Percentiles rank a stretch among this genome's conserved stretches.
phyloP scores from a whole-genome alignment of 2,329 filamentous ascomycete species.

The Rhynchosporium secalis region DNA sequence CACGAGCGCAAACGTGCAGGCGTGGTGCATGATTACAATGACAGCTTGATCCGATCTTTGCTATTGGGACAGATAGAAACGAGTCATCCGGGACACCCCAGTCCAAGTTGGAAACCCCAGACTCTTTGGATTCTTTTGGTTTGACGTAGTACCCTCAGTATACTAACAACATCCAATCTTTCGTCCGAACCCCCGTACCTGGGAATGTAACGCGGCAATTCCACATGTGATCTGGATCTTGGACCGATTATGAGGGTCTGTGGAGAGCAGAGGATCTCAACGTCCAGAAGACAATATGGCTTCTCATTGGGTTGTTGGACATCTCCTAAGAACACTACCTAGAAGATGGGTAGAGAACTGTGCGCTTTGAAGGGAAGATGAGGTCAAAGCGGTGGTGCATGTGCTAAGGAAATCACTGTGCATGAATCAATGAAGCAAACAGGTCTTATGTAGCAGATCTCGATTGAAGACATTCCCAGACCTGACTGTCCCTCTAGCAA shows the following conservation, averaged over 20 bases:
- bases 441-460: constrained; percentile 8
- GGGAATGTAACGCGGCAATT: constrained; percentile 1
- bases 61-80: neutral
- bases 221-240: constrained; percentile 10
- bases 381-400: constrained; percentile 23
- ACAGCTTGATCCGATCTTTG: neutral
- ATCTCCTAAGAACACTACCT: neutral
- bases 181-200: neutral
- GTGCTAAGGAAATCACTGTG: constrained; percentile 10
- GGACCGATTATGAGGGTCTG: neutral
- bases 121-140: neutral
- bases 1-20: neutral
- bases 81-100: neutral
- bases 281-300: constrained; percentile 4
- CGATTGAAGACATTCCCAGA: neutral
- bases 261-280: neutral
- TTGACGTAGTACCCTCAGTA: neutral
- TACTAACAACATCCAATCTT: constrained; percentile 2
- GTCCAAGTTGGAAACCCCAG: neutral
- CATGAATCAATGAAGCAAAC: constrained; percentile 18
- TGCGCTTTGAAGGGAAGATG: constrained; percentile 14
- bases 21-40: neutral
- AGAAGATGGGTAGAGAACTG: constrained; percentile 15
- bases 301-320: constrained; percentile 1
- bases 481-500: neutral